Percentiles rank a stretch among this genome's conserved stretches.
Evolutionary conservation across 2,329 filamentous ascomycete genomes (phyloP).

Genomic region (Paraconiothyrium brasiliense): DNA sequence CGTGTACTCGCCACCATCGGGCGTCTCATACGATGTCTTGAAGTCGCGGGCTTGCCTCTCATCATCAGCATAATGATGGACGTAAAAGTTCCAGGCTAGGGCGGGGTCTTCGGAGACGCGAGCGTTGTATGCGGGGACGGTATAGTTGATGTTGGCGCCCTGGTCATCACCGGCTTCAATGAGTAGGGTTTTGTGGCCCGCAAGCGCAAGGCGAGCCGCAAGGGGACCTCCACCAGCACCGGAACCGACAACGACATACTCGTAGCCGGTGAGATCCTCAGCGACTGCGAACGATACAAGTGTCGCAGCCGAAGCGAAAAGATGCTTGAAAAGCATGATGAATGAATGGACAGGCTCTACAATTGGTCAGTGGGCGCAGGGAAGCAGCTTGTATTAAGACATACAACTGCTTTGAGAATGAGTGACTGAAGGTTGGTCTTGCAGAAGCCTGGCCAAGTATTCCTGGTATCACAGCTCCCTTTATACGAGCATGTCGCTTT

Average conservation of each 20-base stretch:
- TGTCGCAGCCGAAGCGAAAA: slow-evolving; percentile 31
- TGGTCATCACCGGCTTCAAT: slow-evolving; percentile 70
- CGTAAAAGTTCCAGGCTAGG: slow-evolving; percentile 70
- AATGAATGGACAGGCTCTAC: slow-evolving; percentile 22
- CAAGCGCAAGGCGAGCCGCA: slow-evolving; percentile 66
- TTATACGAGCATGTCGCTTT: slow-evolving; percentile 8
- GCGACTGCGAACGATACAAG: slow-evolving; percentile 35
- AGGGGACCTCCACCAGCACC: slow-evolving; percentile 45
- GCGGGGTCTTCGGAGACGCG: slow-evolving; percentile 65
- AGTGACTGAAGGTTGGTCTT: slow-evolving; percentile 13
- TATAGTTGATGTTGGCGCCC: slow-evolving; percentile 60
- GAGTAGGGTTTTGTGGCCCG: slow-evolving; percentile 68
- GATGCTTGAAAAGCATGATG: slow-evolving; percentile 35
- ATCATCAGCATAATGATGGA: slow-evolving; percentile 68
- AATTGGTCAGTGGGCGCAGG: slow-evolving; percentile 17
- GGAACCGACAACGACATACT: slow-evolving; percentile 70
- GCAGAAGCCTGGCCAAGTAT: slow-evolving; percentile 7
- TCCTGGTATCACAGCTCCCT: not conserved
- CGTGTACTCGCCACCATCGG: slow-evolving; percentile 52
- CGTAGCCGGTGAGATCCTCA: slow-evolving; percentile 57
- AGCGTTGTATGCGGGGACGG: slow-evolving; percentile 64
- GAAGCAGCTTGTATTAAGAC: not conserved
- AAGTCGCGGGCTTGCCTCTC: slow-evolving; percentile 63
- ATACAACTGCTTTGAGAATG: slow-evolving; percentile 9
- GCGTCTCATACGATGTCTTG: slow-evolving; percentile 66